Percentiles rank a stretch among this genome's conserved stretches.
These are phyloP conservation scores for Ramaria sp. DNA, from an alignment of 768 basidiomycete genomes.

Conservation along the genomic window DNA sequence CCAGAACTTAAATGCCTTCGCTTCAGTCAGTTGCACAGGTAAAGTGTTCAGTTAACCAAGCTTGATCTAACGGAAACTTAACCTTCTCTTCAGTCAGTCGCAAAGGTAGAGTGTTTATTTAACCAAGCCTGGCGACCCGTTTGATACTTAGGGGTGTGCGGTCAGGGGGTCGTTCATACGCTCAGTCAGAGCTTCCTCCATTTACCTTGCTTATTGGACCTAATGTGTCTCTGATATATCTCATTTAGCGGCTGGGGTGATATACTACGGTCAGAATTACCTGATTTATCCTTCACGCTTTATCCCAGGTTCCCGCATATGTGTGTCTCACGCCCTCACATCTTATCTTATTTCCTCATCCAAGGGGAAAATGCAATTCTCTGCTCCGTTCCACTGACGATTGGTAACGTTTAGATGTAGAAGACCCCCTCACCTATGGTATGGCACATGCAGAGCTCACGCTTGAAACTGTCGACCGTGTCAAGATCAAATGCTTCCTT, in stretches of 20 bases:
- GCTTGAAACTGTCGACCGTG: conserved; percentile 59
- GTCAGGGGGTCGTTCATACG: conserved; percentile 28
- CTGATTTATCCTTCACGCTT: conserved; percentile 85
- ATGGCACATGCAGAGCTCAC: conserved; percentile 67
- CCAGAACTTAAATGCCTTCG: no score
- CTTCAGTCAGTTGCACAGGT: conserved; percentile 37
- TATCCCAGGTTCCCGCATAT: conserved; percentile 67
- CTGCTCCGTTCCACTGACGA: not conserved
- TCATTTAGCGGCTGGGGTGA: conserved; percentile 51
- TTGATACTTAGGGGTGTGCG: not conserved
- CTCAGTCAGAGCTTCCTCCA: conserved; percentile 19
- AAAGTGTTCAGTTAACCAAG: not conserved
- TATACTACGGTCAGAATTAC: conserved; percentile 80
- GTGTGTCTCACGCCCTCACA: conserved; percentile 25
- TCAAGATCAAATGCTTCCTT: conserved; percentile 68
- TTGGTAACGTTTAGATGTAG: conserved; percentile 41
- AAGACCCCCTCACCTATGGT: conserved; percentile 54
- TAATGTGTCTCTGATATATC: conserved; percentile 1
- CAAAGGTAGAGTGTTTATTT: conserved; percentile 28
- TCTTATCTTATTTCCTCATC: not conserved
- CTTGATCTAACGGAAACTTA: no score
- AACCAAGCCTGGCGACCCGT: not conserved
- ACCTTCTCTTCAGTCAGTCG: conserved; percentile 33
- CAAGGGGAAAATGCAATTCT: not conserved
- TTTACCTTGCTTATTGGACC: conserved; percentile 5